phyloP scores from a whole-genome alignment of 805 yeast species.

The Lipomyces sp. region DNA sequence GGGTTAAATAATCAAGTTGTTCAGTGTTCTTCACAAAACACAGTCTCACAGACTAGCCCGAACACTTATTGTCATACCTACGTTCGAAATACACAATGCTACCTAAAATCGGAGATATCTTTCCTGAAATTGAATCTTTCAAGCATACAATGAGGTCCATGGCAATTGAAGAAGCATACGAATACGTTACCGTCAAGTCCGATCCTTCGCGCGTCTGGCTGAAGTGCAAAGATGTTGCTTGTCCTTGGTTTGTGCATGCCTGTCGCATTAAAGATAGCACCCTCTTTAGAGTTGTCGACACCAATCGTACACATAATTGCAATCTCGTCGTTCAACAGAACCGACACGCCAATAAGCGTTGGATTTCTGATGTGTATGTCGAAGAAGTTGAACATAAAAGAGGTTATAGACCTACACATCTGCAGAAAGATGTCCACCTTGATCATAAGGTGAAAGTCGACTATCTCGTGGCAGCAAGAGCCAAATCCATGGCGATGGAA shows the following conservation, averaged over 20 bases:
- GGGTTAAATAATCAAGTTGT: too few species aligned
- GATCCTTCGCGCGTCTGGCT: conserved; percentile 5
- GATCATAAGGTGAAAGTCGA: conserved; percentile 1
- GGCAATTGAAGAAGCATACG: background rate
- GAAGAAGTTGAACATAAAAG: background rate
- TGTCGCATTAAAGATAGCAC: conserved; percentile 3
- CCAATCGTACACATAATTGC: background rate
- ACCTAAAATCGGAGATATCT: background rate
- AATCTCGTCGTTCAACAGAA: conserved; percentile 1
- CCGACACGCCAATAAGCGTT: background rate
- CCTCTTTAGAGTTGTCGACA: conserved; percentile 1
- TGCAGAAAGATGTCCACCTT: conserved; percentile 1
- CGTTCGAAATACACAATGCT: background rate
- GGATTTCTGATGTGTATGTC: background rate
- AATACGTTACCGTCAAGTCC: background rate
- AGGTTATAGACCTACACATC: background rate
- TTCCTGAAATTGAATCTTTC: conserved; percentile 2
- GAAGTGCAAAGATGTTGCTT: conserved; percentile 4
- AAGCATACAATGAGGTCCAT: background rate
- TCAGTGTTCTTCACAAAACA: too few species aligned
- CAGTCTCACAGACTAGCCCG: background rate
- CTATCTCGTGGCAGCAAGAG: conserved; percentile 7
- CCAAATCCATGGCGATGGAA: background rate
- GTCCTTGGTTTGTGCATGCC: conserved; percentile 2
- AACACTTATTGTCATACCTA: background rate